Evolutionary conservation across 208 protist genomes (phyloP), one percentile per base, ranked within the genome.

Genomic region (Trichomonas vaginalis): DNA sequence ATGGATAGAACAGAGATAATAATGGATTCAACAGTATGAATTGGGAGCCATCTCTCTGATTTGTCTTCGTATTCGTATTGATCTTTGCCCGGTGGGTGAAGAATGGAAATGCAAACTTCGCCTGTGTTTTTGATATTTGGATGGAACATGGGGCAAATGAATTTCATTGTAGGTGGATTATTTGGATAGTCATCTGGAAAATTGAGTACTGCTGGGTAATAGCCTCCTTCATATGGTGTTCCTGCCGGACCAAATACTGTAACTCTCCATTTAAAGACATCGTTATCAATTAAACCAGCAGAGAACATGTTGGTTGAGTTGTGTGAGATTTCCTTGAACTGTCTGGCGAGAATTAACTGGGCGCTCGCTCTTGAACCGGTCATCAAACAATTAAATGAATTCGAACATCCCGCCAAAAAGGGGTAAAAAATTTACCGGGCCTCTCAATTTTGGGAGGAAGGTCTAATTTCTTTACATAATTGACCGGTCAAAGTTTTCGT

Each of bases 21-120:
- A 95, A 95, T 95, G 4, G 88, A 40, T 79, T 95, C 88, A 42
- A 95, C 88, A 45, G 88, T 79, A 46, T 79, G 88, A 95, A 95
- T 95, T 32, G 88, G 88, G 46, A 51, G 46, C 88, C 88, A 95
- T 46, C 49, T 95, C 51, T 95, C 88, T 1, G 6, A 37, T 70
- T 8, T 61, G 39, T 95, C 88, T 70, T 95, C 88, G 37, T 51
- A 70, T 21, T 95, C 49, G 35, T 39, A 70, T 6, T 42, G 10
- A 95, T 95, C 88, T 37, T 95, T 35, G 46, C 49, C 49, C 35
- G 88, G 48, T 39, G 21, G 27, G 48, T 95, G 88, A 0, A 95
- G 32, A 46, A 95, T 95, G 9, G 88, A 95, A 46, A 95, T 95
- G n/a, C 88, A 95, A 37, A 95, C 88, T 79, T 51, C 49, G 9